Conservation (phyloP, 2,329 filamentous ascomycete genomes). For the Trichoderma atroviride region DNA sequence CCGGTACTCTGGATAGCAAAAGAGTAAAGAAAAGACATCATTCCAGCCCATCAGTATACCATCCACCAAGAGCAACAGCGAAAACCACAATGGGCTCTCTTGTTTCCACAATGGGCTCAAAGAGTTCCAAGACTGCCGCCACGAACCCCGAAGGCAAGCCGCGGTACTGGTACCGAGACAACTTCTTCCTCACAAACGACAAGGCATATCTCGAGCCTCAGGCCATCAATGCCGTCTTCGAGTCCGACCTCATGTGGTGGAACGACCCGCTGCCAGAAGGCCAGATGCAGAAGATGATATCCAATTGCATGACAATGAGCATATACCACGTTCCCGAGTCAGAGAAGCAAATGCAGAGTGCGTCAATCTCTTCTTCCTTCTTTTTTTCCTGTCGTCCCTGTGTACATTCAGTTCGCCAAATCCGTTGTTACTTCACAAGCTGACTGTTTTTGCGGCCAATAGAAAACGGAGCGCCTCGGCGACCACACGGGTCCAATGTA, state of each 20-base stretch:
- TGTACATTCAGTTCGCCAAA: background rate
- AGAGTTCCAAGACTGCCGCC: constrained; percentile 21
- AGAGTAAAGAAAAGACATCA: background rate
- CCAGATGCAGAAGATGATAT: constrained; percentile 54
- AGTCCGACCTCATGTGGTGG: constrained; percentile 64
- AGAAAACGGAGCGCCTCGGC: constrained; percentile 40
- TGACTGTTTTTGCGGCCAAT: background rate
- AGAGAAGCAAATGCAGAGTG: constrained; percentile 45
- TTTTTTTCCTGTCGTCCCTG: background rate
- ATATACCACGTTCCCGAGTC: constrained; percentile 53
- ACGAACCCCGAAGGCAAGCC: constrained; percentile 39
- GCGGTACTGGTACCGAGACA: constrained; percentile 54
- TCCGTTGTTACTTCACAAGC: background rate
- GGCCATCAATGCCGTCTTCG: constrained; percentile 59
- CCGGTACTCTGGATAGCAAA: background rate
- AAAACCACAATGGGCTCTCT: constrained; percentile 23
- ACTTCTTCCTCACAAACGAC: constrained; percentile 65
- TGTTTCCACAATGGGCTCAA: constrained; percentile 29
- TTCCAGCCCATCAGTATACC: background rate
- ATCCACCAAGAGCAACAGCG: background rate
- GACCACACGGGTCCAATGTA: constrained; percentile 37
- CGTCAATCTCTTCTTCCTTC: constrained; percentile 33
- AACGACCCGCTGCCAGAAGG: constrained; percentile 53
- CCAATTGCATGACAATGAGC: constrained; percentile 62
- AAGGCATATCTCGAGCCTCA: constrained; percentile 56